Conservation (phyloP, 2,329 filamentous ascomycete genomes). For the Penicillium palitans region DNA sequence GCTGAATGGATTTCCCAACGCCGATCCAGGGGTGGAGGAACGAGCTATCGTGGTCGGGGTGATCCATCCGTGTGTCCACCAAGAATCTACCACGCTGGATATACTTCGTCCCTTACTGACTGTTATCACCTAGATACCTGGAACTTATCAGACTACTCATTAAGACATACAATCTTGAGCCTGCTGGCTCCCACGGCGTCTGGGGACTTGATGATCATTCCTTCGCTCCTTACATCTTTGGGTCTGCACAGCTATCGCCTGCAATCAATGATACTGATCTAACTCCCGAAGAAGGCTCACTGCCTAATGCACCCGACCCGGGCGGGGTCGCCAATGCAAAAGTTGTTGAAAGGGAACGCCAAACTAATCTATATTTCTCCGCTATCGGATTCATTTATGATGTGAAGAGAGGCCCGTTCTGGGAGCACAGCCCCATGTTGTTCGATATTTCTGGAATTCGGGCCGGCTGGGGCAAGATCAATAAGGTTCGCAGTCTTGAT, state of each 20-base stretch:
- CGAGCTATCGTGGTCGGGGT: constrained; percentile 77
- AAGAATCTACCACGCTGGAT: neutral
- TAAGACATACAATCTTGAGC: constrained; percentile 86
- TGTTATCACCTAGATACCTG: constrained; percentile 62
- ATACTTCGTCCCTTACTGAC: constrained; percentile 15
- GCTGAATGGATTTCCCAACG: constrained; percentile 71
- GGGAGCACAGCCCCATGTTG: constrained; percentile 92
- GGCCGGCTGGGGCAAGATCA: constrained; percentile 97
- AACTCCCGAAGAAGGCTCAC: constrained; percentile 77
- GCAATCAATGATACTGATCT: constrained; percentile 64
- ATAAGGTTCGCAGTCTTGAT: constrained; percentile 59
- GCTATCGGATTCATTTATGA: constrained; percentile 97
- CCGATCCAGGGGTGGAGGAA: constrained; percentile 59
- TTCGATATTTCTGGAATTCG: constrained; percentile 92
- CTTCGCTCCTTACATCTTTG: constrained; percentile 91
- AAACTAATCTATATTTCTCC: constrained; percentile 84
- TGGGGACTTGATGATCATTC: constrained; percentile 99
- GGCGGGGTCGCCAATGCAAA: constrained; percentile 64
- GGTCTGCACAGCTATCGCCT: constrained; percentile 83
- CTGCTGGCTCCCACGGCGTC: constrained; percentile 92
- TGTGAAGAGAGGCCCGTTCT: constrained; percentile 94
- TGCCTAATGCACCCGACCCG: constrained; percentile 69
- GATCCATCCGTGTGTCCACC: constrained; percentile 70
- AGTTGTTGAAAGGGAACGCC: constrained; percentile 66
- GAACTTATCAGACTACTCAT: constrained; percentile 78